Base-by-base conservation (phyloP, 352 stramenopile genomes). In the Phytophthora palmivora region DNA sequence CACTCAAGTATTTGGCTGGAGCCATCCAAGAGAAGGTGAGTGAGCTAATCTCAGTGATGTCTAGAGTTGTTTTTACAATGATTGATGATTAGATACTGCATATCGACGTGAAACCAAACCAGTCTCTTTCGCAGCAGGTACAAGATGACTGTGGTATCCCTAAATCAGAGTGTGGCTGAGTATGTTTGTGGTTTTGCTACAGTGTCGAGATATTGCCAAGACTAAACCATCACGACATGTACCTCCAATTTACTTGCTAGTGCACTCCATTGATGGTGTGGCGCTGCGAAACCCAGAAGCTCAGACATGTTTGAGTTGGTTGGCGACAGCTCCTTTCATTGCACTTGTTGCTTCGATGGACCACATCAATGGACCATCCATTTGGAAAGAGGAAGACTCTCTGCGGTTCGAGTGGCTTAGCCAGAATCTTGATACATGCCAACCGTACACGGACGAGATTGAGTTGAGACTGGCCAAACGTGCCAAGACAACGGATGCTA, bases 311-410 rank as follows among this genome's bases (percentile, higher is more conserved):
- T 69, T 86, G 41, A 87, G 79, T 36, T 79, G 76, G 62, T 65
- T 89, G 9, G 72, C 76, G 9, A 71, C 70, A 22, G 60, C 72
- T 0, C 58, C 67, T 26, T 74, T 69, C 10, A 80, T 89, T 33
- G 47, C 71, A n/a, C 6, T 89, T 14, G 39, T 85, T 19, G 79
- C 76, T 32, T 79, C 72, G 12, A 74, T 87, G 42, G 79, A 89
- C 36, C 79, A 89, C 32, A 71, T 87, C 18, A 87, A 89, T 45
- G 76, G 68, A 8, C 60, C 67, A 6, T 74, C 74, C 9, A 71
- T 87, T 48, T 89, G 79, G 79, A 74, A 79, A 52, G 76, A 89
- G 45, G 70, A 78, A 6, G 79, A 85, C 32, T 64, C 63, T 22
- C 43, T 79, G 44, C 79, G 79, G 7, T 87, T 85, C 44, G 67